phyloP scores from a whole-genome alignment of 768 basidiomycete genomes.

The Ephemerocybe angulata region DNA sequence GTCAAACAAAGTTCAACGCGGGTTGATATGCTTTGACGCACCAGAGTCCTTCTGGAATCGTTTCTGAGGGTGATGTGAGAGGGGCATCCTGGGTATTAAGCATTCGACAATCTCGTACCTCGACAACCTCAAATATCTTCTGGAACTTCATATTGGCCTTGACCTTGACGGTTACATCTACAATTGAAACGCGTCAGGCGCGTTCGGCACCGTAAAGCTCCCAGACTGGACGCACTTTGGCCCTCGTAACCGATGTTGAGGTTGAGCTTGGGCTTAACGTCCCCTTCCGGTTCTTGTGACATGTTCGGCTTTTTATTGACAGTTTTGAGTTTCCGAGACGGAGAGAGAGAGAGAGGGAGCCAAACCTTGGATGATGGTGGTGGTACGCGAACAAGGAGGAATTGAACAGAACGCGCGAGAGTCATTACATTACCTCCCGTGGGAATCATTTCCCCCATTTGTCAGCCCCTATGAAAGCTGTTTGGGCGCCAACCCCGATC shows the following conservation, averaged over 20 bases:
- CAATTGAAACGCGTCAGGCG: background rate
- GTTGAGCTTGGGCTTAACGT: constrained; percentile 70
- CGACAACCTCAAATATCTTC: constrained; percentile 65
- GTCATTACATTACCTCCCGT: background rate
- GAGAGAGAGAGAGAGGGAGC: too few relatives aligned
- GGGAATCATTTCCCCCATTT: background rate
- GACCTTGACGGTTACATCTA: constrained; percentile 67
- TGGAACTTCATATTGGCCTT: constrained; percentile 58
- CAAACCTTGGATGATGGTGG: background rate
- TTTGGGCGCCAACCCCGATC: background rate
- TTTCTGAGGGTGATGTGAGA: constrained; percentile 36
- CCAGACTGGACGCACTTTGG: constrained; percentile 36
- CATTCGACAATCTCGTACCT: constrained; percentile 38
- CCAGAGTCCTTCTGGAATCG: constrained; percentile 56
- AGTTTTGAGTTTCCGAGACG: background rate
- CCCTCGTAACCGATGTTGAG: constrained; percentile 56
- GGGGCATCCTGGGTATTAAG: background rate
- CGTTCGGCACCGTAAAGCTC: background rate
- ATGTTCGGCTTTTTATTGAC: constrained; percentile 18
- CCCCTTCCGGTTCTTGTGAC: constrained; percentile 48
- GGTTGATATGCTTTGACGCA: constrained; percentile 17
- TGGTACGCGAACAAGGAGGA: background rate
- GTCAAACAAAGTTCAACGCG: background rate
- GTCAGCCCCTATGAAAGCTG: background rate
- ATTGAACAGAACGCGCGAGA: background rate